phyloP scores from a whole-genome alignment of 129 eudicot genomes.

The carrot (Daucus carota) region DH1_v3.0 NC_030383.2:57740001-57740500 shows the following conservation, averaged over 20 bases:
- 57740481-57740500: too few relatives aligned
- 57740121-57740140: background rate
- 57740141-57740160: constrained; percentile 10
- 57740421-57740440: too few relatives aligned
- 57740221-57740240: constrained; percentile 2
- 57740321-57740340: constrained; percentile 43
- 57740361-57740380: background rate
- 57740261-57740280: constrained; percentile 47
- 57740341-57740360: constrained; percentile 18
- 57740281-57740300: constrained; percentile 49
- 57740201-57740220: constrained; percentile 7
- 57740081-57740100: background rate
- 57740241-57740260: constrained; percentile 26
- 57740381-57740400: too few relatives aligned
- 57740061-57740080: background rate
- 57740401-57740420: too few relatives aligned
- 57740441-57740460: too few relatives aligned
- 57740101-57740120: background rate
- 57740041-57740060: constrained; percentile 28
- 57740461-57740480: too few relatives aligned
- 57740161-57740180: constrained; percentile 6
- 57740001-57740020: background rate
- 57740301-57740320: constrained; percentile 50
- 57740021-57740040: constrained; percentile 7
- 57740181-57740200: background rate